Evolutionary conservation across 768 basidiomycete genomes (phyloP).

Genomic region (Udeniomyces megalosporus): DNA sequence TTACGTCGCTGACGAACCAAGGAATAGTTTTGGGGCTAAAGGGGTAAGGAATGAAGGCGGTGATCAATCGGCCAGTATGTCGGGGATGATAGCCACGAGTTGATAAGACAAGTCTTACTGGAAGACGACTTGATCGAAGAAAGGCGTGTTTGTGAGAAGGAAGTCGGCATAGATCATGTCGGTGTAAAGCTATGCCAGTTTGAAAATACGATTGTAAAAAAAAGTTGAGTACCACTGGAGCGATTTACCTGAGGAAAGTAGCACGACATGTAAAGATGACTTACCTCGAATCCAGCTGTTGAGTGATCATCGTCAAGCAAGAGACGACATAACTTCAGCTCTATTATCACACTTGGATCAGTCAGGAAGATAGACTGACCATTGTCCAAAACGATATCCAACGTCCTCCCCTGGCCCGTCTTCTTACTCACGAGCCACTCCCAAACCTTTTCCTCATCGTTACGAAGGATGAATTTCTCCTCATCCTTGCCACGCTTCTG

Average conservation of each 20-base stretch:
- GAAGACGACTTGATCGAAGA: slow-evolving; percentile 65
- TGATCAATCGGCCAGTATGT: not conserved
- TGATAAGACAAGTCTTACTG: slow-evolving; percentile 42
- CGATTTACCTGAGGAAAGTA: too few relatives aligned
- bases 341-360: too few relatives aligned
- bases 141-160: slow-evolving; percentile 72
- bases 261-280: not conserved
- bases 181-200: slow-evolving; percentile 56
- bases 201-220: not conserved
- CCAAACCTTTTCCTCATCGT: slow-evolving; percentile 69
- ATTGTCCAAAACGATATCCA: slow-evolving; percentile 88
- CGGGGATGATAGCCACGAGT: not conserved
- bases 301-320: too few relatives aligned
- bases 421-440: slow-evolving; percentile 36
- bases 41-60: not conserved
- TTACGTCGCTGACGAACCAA: slow-evolving; percentile 95
- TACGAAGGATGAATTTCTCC: slow-evolving; percentile 62
- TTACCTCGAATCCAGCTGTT: slow-evolving; percentile 77
- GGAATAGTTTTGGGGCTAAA: slow-evolving; percentile 78
- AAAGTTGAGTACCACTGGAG: not conserved
- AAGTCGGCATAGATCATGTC: slow-evolving; percentile 70
- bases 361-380: slow-evolving; percentile 36
- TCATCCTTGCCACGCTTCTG: slow-evolving; percentile 65
- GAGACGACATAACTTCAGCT: too few relatives aligned
- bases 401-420: slow-evolving; percentile 27